A percentile compares a stretch with the other conserved stretches of the same genome.
These are phyloP conservation scores for Diutina scorzettiae DNA, from an alignment of 1,139 yeast genomes.

Conservation along the genomic window DNA sequence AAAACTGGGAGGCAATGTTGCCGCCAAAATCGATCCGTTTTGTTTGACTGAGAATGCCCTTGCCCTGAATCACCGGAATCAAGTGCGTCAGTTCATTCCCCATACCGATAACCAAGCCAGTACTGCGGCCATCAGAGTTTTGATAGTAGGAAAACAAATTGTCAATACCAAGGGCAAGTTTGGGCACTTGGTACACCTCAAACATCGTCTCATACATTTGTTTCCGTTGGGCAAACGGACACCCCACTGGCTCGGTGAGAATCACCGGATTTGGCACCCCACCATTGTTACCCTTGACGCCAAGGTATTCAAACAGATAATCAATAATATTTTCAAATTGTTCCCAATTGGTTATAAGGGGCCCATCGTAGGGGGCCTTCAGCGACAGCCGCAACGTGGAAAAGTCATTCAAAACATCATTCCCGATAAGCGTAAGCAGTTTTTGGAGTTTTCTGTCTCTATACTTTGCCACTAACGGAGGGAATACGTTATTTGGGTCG, in stretches of 20 bases:
- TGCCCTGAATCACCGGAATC: conserved; percentile 65
- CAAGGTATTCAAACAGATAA: conserved; percentile 69
- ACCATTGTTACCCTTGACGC: conserved; percentile 44
- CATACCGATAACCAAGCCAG: conserved; percentile 66
- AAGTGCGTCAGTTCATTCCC: conserved; percentile 79
- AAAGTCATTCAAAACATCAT: conserved; percentile 60
- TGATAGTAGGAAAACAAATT: conserved; percentile 62
- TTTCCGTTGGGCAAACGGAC: conserved; percentile 57
- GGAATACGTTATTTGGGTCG: conserved; percentile 55
- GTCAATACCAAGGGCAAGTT: conserved; percentile 73
- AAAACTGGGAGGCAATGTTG: conserved; percentile 50
- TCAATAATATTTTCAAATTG: conserved; percentile 72
- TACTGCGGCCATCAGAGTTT: conserved; percentile 23
- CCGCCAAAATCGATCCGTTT: conserved; percentile 94
- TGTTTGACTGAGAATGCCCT: conserved; percentile 53
- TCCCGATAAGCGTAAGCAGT: conserved; percentile 66
- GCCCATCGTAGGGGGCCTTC: conserved; percentile 78
- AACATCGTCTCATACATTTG: conserved; percentile 72
- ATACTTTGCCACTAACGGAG: conserved; percentile 58
- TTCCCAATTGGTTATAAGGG: conserved; percentile 87
- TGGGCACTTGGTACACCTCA: conserved; percentile 68
- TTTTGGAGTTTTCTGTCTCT: conserved; percentile 64
- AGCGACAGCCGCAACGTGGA: conserved; percentile 49
- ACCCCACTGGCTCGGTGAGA: conserved; percentile 68
- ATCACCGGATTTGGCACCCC: conserved; percentile 66